Base-by-base conservation (phyloP, 2,329 filamentous ascomycete genomes). In the Pseudocercospora pini-densiflorae region DNA sequence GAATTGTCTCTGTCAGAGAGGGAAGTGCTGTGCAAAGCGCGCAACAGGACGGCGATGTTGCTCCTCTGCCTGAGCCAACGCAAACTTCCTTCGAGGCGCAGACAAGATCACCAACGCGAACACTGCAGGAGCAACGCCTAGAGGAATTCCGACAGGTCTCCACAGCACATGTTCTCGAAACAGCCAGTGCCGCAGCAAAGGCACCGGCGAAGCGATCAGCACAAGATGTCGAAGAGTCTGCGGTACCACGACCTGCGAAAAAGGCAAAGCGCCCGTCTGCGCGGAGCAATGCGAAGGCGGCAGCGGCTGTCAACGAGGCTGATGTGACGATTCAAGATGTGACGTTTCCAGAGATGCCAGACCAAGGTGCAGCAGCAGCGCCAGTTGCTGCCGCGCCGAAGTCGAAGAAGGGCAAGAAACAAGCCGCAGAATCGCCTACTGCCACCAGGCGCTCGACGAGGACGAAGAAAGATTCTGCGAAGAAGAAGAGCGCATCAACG, bases 241-340 rank as follows among this genome's bases (percentile, higher is more conserved):
- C 65, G 33, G 64, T 53, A 53, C 24, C 62, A 33, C 45, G 66
- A n/a, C 67, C 71, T 33, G 64, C 69, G 3, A 73, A 73, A 61
- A 66, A 63, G 59, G 59, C 62, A 47, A 74, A 72, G 68, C 62
- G 61, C 24, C 68, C 60, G 8, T 70, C 71, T 10, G 63, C 70
- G 14, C 58, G 70, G 33, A 74, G 68, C 54, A 73, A 72, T 64
- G 67, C 66, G 16, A 66, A 23, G 16, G 68, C 69, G 5, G 71
- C 70, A 36, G 62, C 71, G 27, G 60, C 51, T 9, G 45, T 70
- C 9, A 63, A 71, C 45, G 64, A 12, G n/a, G 71, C 66, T n/a
- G 72, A 36, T 16, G 51, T 63, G 33, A 31, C 65, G 53, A 45
- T n/a, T 4, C 36, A 40, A 40, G 36, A 40, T 40, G 36, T 40